Base-by-base conservation (phyloP, 192 early-diverging fungal species). In the Coemansia sp. region DNA sequence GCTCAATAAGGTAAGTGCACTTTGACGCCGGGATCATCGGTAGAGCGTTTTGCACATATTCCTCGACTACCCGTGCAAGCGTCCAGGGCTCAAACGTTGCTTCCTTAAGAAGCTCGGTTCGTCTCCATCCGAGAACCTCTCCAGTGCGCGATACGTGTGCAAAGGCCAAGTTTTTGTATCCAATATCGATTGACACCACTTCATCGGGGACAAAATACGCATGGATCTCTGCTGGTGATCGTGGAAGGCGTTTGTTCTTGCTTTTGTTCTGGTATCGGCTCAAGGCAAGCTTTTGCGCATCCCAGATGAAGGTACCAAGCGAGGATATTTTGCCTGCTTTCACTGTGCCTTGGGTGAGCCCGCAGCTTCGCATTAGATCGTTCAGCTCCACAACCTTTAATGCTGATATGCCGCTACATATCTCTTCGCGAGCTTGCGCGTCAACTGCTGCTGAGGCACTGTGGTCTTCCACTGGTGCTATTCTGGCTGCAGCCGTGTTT, bases 161-260 rank as follows among this genome's bases (percentile, higher is more conserved):
- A 61, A 80, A 84, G 3, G 82, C 82, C 34, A 84, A 53, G 57
- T 84, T 80, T 2, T 71, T 71, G 55, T 74, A 79, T 7, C 82
- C 82, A 66, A 84, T 84, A 59, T 84, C 82, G 6, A 84, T 80
- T 2, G 82, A 84, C 15, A 84, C 74, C 25, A 84, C 65, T 37
- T 82, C 71, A 6, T 67, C 30, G 9, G 80, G 75, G 3, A 82
- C 57, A 53, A 70, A 63, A 4, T 52, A 33, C 31, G 29, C 33
- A 31, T 81, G 67, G 3, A 62, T 52, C 35, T 68, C 40, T 18
- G 43, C 21, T 5, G 31, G 10, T n/a, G 61, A 53, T 7, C 6
- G 65, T 16, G 73, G 51, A 8, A 34, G 4, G 29, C 30, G 30
- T 29, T 28, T 42, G 61, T 51, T 31, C 25, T 59, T 58, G 28